Base-by-base conservation (phyloP, 352 stramenopile species). In the Globisporangium cylindrosporum region DNA sequence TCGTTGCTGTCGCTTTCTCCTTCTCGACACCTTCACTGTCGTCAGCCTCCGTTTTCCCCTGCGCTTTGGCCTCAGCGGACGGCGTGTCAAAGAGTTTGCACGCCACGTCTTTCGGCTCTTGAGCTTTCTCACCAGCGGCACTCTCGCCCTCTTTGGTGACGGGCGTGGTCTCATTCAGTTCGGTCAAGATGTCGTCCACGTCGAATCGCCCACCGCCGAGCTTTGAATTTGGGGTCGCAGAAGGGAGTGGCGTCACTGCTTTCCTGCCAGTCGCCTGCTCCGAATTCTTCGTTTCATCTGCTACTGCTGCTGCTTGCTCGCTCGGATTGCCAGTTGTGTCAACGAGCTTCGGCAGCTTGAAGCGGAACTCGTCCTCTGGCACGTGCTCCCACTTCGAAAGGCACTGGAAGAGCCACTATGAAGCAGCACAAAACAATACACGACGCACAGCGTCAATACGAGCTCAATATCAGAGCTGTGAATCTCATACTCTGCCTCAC, bases 381-480 rank as follows among this genome's bases (percentile, higher is more conserved):
- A 93, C 69, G 63, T 92, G 73, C 49, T 79, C 74, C 89, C 89
- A 96, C 63, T 83, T 69, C 0, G 73, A 68, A 41, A 95, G 59
- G 55, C 86, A 96, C 32, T 81, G 72, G 25, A 95, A 82, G 15
- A 96, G 71, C 89, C 89, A 96, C 86, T 95, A 48, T 12, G 27
- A 14, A 24, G 67, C 20, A 29, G 59, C 62, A 46, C 22, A 72
- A 70, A 15, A 20, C 25, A 61, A 38, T 38, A 38, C 32, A 38
- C 32, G 12, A 10, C 32, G 32, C 64, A 22, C 22, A 71, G 53
- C 8, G 25, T 57, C 41, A 67, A 15, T 41, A 65, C 15, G 22
- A 58, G 4, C 20, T n/a, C 38, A 56, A 74, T 4, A 61, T 8
- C 18, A 25, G 34, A 34, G 14, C 29, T 6, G 9, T 1, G 15